Conservation (phyloP, 768 basidiomycete genomes). For the Termitomyces sp. region DNA sequence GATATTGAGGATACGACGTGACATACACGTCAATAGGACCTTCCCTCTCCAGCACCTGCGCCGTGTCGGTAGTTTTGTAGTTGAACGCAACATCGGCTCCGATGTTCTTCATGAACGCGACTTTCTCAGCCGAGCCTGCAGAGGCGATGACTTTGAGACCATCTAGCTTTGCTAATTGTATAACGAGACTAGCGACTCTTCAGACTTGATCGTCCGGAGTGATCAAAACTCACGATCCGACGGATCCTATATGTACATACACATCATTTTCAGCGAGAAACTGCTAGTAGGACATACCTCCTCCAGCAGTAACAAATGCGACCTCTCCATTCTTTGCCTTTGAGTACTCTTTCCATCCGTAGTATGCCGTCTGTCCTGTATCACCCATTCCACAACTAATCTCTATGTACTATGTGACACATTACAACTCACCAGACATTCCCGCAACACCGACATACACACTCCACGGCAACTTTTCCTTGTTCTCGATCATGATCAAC, state of each 20-base stretch:
- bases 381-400: not conserved
- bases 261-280: not conserved
- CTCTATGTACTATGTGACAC: fast-evolving
- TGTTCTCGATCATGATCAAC: slow-evolving; percentile 30
- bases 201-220: not conserved
- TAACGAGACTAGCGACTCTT: slow-evolving; percentile 31
- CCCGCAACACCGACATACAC: slow-evolving; percentile 46
- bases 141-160: slow-evolving; percentile 65
- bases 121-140: slow-evolving; percentile 69
- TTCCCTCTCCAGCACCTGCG: slow-evolving; percentile 47
- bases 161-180: slow-evolving; percentile 47
- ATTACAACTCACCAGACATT: slow-evolving; percentile 40
- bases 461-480: slow-evolving; percentile 42
- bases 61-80: slow-evolving; percentile 57
- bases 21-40: slow-evolving; percentile 45
- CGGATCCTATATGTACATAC: slow-evolving; percentile 30
- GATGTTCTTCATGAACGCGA: slow-evolving; percentile 49
- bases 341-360: slow-evolving; percentile 36
- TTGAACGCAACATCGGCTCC: slow-evolving; percentile 72
- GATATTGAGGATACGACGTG: not conserved
- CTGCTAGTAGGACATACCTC: slow-evolving; percentile 16
- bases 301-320: slow-evolving; percentile 36
- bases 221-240: slow-evolving; percentile 32
- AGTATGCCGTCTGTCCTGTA: slow-evolving; percentile 33
- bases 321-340: slow-evolving; percentile 36